Percentiles rank a stretch among this genome's conserved stretches.
phyloP scores from a whole-genome alignment of 345 rosid genomes.

The Dipteronia sinensis region DNA sequence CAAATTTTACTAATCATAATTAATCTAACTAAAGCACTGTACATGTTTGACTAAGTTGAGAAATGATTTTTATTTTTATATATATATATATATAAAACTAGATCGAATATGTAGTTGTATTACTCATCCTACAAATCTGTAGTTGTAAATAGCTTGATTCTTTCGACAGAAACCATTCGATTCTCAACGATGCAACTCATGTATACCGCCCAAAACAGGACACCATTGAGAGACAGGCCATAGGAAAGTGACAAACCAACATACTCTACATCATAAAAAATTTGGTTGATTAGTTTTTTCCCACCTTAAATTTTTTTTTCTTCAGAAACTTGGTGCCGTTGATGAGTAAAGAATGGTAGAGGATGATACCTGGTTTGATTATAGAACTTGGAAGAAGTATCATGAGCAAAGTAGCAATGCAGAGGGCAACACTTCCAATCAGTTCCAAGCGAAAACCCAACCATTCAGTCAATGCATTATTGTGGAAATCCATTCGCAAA shows the following conservation, averaged over 20 bases:
- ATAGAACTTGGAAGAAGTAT: constrained; percentile 73
- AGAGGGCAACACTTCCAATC: constrained; percentile 69
- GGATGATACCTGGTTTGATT: constrained; percentile 63
- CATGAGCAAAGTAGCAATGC: constrained; percentile 76
- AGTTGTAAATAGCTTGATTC: too few relatives aligned
- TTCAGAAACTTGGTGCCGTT: neutral
- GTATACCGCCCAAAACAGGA: constrained; percentile 73
- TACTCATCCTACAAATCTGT: neutral
- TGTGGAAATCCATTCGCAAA: constrained; percentile 86
- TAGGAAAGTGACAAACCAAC: constrained; percentile 90
- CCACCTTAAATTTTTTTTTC: too few relatives aligned
- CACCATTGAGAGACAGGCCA: constrained; percentile 80
- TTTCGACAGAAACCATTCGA: constrained; percentile 89
- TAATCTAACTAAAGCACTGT: neutral
- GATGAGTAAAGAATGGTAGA: neutral
- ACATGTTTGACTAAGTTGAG: too few relatives aligned
- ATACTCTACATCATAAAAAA: constrained; percentile 50
- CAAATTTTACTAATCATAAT: neutral
- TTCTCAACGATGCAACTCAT: constrained; percentile 88
- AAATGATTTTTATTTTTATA: too few relatives aligned
- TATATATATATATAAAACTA: too few relatives aligned
- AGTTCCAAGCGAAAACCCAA: constrained; percentile 77
- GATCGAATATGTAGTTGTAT: neutral
- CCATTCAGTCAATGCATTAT: constrained; percentile 87
- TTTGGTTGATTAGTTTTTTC: neutral